Evolutionary conservation across 176 grass and related monocot genomes (phyloP).

Genomic region (Hsuehochloa calcarea): DNA sequence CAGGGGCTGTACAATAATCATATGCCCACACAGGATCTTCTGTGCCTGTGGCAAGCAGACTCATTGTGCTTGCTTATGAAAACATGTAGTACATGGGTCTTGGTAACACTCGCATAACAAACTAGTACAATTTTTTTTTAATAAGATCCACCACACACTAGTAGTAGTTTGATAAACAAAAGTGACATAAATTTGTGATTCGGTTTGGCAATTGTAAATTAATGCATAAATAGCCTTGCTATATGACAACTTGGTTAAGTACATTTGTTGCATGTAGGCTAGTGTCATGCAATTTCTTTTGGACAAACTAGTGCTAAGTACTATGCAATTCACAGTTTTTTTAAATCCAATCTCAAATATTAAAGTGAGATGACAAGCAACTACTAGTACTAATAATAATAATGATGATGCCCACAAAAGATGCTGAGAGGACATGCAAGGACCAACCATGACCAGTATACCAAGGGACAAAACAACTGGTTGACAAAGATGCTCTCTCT

Average conservation of each 20-base stretch:
- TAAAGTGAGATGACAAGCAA: not conserved
- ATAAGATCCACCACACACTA: not conserved
- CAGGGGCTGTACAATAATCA: slow-evolving; percentile 28
- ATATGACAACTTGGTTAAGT: not conserved
- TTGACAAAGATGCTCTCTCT: not conserved
- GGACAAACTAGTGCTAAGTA: no score
- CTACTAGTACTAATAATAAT: not conserved
- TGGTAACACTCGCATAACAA: not conserved
- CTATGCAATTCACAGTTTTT: not conserved
- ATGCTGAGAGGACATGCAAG: not conserved
- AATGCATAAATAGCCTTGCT: not conserved
- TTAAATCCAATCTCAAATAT: not conserved
- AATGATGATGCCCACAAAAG: slow-evolving; percentile 1
- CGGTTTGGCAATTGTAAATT: not conserved
- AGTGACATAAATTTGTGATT: not conserved
- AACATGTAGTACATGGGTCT: not conserved
- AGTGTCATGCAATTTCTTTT: not conserved
- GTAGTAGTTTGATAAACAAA: not conserved
- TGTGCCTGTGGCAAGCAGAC: not conserved
- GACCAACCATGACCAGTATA: not conserved
- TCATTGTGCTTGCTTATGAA: not conserved
- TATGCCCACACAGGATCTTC: slow-evolving; percentile 11
- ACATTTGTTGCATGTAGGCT: no score
- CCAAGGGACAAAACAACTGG: not conserved
- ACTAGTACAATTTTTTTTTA: not conserved